Percentiles rank a stretch among this genome's conserved stretches.
phyloP scores from a whole-genome alignment of 495 filamentous ascomycete genomes.

The Penicillium daleae region DNA sequence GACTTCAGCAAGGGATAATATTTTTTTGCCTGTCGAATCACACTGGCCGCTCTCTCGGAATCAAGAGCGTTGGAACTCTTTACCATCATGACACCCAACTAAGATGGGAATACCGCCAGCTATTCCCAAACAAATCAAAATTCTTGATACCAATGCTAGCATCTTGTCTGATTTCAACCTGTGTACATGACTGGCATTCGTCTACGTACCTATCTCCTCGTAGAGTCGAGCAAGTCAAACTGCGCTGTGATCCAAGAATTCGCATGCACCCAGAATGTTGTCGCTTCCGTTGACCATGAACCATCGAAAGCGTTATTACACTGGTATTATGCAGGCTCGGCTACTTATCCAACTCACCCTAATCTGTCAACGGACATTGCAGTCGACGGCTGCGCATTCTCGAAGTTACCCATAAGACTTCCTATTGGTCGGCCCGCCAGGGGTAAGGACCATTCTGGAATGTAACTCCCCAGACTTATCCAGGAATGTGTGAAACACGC shows the following conservation, averaged over 20 bases:
- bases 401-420: background rate
- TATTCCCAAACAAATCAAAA: too few species aligned
- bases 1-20: background rate
- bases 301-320: background rate
- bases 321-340: background rate
- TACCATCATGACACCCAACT: background rate
- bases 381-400: background rate
- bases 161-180: too few species aligned
- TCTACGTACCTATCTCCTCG: too few species aligned
- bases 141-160: too few species aligned
- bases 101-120: background rate
- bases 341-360: background rate
- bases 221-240: too few species aligned
- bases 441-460: background rate
- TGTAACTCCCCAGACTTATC: slow-evolving; percentile 7
- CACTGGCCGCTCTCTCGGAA: background rate
- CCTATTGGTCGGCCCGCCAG: background rate
- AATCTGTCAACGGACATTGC: too few species aligned
- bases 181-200: too few species aligned
- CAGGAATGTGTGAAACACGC: background rate
- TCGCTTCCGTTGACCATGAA: background rate
- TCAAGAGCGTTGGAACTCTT: too few species aligned
- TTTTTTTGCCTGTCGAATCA: background rate
- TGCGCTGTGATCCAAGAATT: too few species aligned
- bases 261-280: background rate